Evolutionary conservation across 495 filamentous ascomycete genomes (phyloP), one percentile per base, ranked within the genome.

Genomic region (Chaetomium cochliodes): DNA sequence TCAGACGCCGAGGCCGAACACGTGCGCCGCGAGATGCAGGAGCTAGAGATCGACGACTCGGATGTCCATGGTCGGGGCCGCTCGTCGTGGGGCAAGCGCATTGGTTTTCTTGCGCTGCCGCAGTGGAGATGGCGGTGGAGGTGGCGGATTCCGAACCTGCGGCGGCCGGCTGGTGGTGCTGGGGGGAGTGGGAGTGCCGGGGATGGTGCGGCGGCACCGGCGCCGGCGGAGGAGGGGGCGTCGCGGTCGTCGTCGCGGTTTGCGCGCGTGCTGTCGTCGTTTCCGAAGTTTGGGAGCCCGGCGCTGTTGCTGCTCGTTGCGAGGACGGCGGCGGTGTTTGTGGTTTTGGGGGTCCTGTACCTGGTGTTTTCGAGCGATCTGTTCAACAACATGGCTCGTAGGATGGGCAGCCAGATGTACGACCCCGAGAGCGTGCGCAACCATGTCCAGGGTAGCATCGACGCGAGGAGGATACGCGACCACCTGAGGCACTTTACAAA

Each of bases 21-120:
- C 59, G 79, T 96, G 56, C 86, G 89, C 64, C 82, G 86, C 68
- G 90, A 92, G 77, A 88, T 98, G 76, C 86, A 92, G 67, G 89
- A 97, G 81, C 86, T 98, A 85, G 93, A 96, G 70, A 85, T 96
- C 8, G 80, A 92, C 66, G 93, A 97, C 70, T 86, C 87, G 5
- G 83, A 81, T 59, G 79, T 73, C 58, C 75, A 63, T 57, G 80
- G 66, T 68, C 72, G 67, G 42, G 70, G 64, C 12, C 65, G 73
- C 33, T 75, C 80, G 20, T 77, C 39, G 0, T 83, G 80, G 81
- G 79, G 77, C 59, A 81, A 82, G 75, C 71, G 84, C 64, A 82
- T 85, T 64, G 77, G 76, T 12, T 66, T 70, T 52, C 68, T 70
- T 52, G 66, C 66, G 7, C 69, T 79, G 53, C 77, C 81, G 41